Conservation (phyloP, 2,329 filamentous ascomycete species). For the Arthrocladium fulminans region DNA sequence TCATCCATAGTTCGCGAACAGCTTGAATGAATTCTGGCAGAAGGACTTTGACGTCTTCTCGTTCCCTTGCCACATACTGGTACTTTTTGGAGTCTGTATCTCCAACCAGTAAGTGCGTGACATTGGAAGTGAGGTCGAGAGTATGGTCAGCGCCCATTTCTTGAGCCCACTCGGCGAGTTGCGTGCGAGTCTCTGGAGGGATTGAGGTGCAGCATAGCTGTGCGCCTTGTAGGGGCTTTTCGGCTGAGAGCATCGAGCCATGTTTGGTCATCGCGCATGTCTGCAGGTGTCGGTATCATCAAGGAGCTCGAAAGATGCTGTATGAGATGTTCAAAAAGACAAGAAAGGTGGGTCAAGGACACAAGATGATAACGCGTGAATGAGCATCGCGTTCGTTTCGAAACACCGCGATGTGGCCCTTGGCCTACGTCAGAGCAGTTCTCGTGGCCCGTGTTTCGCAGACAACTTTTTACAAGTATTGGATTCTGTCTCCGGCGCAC, state of each 20-base stretch:
- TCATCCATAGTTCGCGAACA: constrained; percentile 69
- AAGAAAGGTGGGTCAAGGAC: no score
- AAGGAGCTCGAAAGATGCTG: not conserved
- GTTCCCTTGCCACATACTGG: constrained; percentile 81
- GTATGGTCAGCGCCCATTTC: constrained; percentile 84
- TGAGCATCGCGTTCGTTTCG: no score
- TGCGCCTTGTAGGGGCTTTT: constrained; percentile 42
- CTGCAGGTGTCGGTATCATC: not conserved
- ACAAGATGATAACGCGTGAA: no score
- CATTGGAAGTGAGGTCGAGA: constrained; percentile 88
- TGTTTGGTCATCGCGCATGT: constrained; percentile 5
- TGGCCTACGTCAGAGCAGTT: no score
- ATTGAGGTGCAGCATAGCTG: constrained; percentile 85
- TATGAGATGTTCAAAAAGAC: no score
- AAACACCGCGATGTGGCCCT: no score
- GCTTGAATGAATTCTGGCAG: constrained; percentile 76
- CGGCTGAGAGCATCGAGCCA: constrained; percentile 12
- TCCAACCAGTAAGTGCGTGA: constrained; percentile 89
- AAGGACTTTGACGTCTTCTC: constrained; percentile 77
- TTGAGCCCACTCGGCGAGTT: constrained; percentile 42
- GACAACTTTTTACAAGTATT: no score
- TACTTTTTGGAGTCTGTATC: constrained; percentile 88
- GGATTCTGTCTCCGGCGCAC: no score
- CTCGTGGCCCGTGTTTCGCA: no score
- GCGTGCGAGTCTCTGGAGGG: constrained; percentile 59